Evolutionary conservation across 1,139 yeast genomes (phyloP), one percentile per base, ranked within the genome.

Genomic region (Nadsonia starkeyi-henricii): DNA sequence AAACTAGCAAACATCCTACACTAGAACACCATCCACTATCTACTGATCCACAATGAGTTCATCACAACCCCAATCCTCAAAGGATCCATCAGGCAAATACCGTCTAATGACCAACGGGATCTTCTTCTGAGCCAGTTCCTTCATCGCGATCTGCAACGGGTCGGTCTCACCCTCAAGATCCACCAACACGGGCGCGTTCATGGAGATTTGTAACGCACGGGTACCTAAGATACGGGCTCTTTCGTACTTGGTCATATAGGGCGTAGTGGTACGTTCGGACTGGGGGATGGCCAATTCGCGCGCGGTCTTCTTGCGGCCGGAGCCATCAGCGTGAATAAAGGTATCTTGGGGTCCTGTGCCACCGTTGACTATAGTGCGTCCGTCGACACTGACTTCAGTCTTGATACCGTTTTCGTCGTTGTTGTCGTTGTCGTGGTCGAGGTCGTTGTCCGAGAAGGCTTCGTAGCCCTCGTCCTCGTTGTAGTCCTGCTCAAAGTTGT

Each of bases 101-200:
- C 99, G 77, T 74, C 99, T 79, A 49, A 91, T 85, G 45, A 93
- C 95, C 61, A 91, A 73, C 1, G 98, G 99, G 50, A 93, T 88
- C 66, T 89, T 91, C 67, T 86, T 82, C 65, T 91, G 97, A 1
- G 95, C 78, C 56, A 91, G 75, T 66, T 91, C 99, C 67, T 93
- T 91, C 88, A 88, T 84, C 52, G 99, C 96, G 53, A 91, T 91
- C 66, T 89, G 96, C 62, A 91, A 72, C n/a, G 99, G 98, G 66
- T 91, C 99, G 7, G 98, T 91, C 66, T 93, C 99, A 61, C 98
- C 98, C 69, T 91, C 99, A 53, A 91, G 78, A 60, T 93, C 98
- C 44, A 93, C 98, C 63, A 91, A 77, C 3, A 91, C 98, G 2
- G 98, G 98, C 0, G 99, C 98, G 63, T 91, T 91, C 83, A 91